Base-by-base conservation (phyloP, 2,329 filamentous ascomycete genomes). In the Sporothrix humicola region DNA sequence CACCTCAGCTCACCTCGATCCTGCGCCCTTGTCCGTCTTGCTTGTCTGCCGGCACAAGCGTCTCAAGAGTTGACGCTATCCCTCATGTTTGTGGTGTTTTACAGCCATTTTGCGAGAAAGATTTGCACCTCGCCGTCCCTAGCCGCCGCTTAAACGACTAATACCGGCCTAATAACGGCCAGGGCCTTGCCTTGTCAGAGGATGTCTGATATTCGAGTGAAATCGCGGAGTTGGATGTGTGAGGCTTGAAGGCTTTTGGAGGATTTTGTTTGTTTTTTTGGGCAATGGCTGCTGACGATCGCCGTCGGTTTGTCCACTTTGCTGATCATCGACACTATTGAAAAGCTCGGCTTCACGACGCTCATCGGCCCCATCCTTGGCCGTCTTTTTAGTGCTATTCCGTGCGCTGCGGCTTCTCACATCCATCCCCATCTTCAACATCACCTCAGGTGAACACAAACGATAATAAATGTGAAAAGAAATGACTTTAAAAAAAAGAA, bases 31-130 rank as follows among this genome's bases (percentile, higher is more conserved):
- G 13, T 23, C 58, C 58, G 31, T 37, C 12, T 61, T 26, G 54
- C 23, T 58, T 37, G 6, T 63, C 58, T 63, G 58, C 58, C 58
- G 58, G 23, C 58, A 63, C 58, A 44, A 63, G 58, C 58, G 58
- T 63, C 58, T 20, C 58, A 44, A 42, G 7, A 20, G 58, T n/a
- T 3, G 15, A 20, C 50, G 50, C 50, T 54, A 54, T 37, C 31
- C 7, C 31, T 37, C 31, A 7, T 37, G 31, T 37, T 37, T 37
- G 31, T 37, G 31, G 31, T 37, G 31, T 37, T 37, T 37, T 37
- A 37, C 31, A 37, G 31, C 7, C 31, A 37, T 37, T 37, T 37
- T 37, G 31, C 31, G 52, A 26, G 23, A 26, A 12, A 5, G 13
- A 26, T 17, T 17, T 23, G 52, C 52, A 23, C 20, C 52, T 13